Conservation (phyloP, 805 yeast genomes). For the Phaffomyces antillensis region DNA sequence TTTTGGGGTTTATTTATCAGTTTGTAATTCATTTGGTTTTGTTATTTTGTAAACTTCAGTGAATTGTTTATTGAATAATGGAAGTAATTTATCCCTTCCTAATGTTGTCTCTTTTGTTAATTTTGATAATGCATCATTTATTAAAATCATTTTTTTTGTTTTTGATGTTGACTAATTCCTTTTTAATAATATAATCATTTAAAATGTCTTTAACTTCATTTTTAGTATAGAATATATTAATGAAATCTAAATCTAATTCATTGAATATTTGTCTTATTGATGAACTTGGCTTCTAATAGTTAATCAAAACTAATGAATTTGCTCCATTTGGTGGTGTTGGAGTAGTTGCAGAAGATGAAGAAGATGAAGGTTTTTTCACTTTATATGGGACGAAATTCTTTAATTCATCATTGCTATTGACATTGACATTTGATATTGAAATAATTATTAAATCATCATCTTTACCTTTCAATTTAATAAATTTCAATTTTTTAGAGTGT, state of each 20-base stretch:
- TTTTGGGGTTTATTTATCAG: conserved; percentile 30
- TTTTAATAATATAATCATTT: conserved; percentile 46
- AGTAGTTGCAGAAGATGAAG: not conserved
- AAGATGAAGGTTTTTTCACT: conserved; percentile 20
- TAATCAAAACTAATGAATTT: conserved; percentile 37
- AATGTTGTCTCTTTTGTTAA: conserved; percentile 30
- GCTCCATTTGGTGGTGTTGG: conserved; percentile 3
- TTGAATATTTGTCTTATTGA: conserved; percentile 41
- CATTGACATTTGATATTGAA: conserved; percentile 40
- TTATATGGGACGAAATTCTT: conserved; percentile 60
- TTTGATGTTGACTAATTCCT: conserved; percentile 42
- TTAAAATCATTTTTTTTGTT: conserved; percentile 46
- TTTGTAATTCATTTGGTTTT: conserved; percentile 19
- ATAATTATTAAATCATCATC: conserved; percentile 70
- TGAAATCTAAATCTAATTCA: conserved; percentile 30
- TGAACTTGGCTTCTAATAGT: conserved; percentile 52
- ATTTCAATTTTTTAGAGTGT: conserved; percentile 51
- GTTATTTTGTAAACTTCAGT: conserved; percentile 43
- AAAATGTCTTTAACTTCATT: conserved; percentile 48
- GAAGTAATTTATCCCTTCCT: conserved; percentile 32
- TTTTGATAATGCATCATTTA: conserved; percentile 48
- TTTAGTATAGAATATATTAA: conserved; percentile 37
- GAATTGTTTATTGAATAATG: conserved; percentile 37
- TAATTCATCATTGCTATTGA: conserved; percentile 38
- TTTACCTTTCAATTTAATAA: conserved; percentile 70